Evolutionary conservation across 768 basidiomycete species (phyloP), one percentile per base, ranked within the genome.

Genomic region (Naganishia kalamii): DNA sequence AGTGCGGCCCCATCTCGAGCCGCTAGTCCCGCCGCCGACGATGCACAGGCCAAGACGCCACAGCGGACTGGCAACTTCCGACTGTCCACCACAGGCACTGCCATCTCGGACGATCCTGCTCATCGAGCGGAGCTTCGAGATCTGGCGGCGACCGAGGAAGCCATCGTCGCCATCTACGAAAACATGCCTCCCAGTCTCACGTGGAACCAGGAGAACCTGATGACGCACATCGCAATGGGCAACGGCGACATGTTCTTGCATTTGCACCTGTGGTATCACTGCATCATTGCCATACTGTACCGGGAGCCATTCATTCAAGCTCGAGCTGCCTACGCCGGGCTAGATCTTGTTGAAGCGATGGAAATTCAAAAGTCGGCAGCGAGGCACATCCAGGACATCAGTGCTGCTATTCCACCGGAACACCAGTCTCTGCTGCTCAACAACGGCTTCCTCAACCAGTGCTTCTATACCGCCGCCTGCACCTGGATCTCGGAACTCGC

Each of bases 171-270:
- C 11, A 57, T 57, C 23, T 57, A 57, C 37, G 54, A 57, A 57
- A 57, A 57, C 23, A 57, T 57, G 54, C 54, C 54, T 6, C 27
- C 54, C 15, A 57, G 54, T 35, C 54, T 57, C 7, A 57, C 54
- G 12, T 57, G 54, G 54, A 57, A 37, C 23, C 54, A 57, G 35
- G 54, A 57, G 27, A 61, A 48, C n/a, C 29, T 61, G 44, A 61
- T 61, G 43, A 48, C 27, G 4, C 60, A 61, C 29, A 61, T 61
- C 43, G 19, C 43, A 27, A 48, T 30, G 29, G 47, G 47, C 1
- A 61, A 61, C 21, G 60, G 60, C 27, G 60, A 61, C 60, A 61
- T 61, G 60, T 61, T 61, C 47, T 29, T 61, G 17, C 60, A 61
- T 29, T 37, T 61, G 11, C 60, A 61, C 37, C 27, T 61, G 43